Base-by-base conservation (phyloP, 2,329 filamentous ascomycete genomes). In the Penicillium occitanis region DNA sequence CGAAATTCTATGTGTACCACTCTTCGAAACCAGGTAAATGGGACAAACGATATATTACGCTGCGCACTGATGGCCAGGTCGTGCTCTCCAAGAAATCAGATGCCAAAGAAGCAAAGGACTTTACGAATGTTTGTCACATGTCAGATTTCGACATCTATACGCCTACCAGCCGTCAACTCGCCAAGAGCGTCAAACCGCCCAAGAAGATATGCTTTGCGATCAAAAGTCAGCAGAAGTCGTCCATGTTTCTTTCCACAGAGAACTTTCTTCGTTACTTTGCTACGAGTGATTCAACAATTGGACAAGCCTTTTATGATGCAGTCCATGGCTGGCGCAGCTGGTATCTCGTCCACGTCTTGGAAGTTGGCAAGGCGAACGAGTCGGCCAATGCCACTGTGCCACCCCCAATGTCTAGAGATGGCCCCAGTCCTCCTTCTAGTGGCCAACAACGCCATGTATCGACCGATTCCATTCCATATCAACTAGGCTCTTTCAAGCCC, bases 191-290 rank as follows among this genome's bases (percentile, higher is more conserved):
- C 63, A 93, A 90, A 72, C 90, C 93, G 0, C 94, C 94, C 0
- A 96, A 95, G 78, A 91, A 89, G 73, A 85, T 88, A 70, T 96
- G 92, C 79, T 94, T 91, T 73, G 93, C 92, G 0, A 85, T 98
- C 71, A 97, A 97, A 79, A 96, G 91, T 71, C 93, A 97, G 79
- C 90, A 97, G 74, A 96, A 94, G 77, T 90, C 90, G 0, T 88
- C 87, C 66, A 88, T 96, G 73, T 97, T 97, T 73, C 81, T 92
- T 63, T 89, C 90, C 63, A 91, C 89, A 2, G 88, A 91, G 61
- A 94, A 94, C 71, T 98, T 92, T 74, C 91, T 96, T 2, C 94
- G 98, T 74, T 97, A 94, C 78, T 96, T 98, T 79, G 90, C 88
- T 66, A 92, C 90, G 1, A 91, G 92, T 53, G 91, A 97, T 71